A percentile compares a stretch with the other conserved stretches of the same genome.
phyloP scores from a whole-genome alignment of 2,329 filamentous ascomycete genomes.

The Trichoderma atrobrunneum region DNA sequence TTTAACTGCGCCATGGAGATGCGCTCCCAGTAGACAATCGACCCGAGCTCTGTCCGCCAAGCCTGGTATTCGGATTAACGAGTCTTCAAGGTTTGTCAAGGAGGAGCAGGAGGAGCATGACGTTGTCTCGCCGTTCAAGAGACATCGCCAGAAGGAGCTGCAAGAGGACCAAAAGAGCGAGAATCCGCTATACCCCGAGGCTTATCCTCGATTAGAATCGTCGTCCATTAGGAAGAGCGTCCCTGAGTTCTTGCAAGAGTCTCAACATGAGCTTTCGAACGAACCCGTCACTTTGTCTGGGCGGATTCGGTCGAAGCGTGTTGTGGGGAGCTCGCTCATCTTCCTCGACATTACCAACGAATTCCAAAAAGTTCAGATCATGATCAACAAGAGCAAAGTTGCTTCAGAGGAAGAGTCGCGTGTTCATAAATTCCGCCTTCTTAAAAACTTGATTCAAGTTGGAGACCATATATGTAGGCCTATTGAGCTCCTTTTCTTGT shows the following conservation, averaged over 20 bases:
- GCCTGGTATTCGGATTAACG: conserved; percentile 12
- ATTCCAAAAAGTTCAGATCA: conserved; percentile 69
- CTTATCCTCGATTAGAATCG: conserved; percentile 37
- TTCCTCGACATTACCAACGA: conserved; percentile 81
- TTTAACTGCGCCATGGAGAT: conserved; percentile 1
- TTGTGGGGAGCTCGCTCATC: conserved; percentile 71
- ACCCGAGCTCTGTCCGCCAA: conserved; percentile 26
- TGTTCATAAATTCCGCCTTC: conserved; percentile 51
- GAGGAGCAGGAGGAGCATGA: conserved; percentile 25
- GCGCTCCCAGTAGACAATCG: not conserved
- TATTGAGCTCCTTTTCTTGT: conserved; percentile 20
- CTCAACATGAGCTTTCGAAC: conserved; percentile 26
- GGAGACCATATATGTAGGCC: conserved; percentile 81
- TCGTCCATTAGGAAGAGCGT: conserved; percentile 31
- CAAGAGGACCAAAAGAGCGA: conserved; percentile 34
- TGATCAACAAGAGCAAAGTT: conserved; percentile 64
- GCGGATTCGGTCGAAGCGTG: conserved; percentile 69
- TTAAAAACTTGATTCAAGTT: conserved; percentile 65
- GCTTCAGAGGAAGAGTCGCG: conserved; percentile 35
- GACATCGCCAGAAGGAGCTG: conserved; percentile 35
- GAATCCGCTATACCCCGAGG: conserved; percentile 35
- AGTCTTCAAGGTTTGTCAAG: conserved; percentile 19
- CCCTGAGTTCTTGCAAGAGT: conserved; percentile 35
- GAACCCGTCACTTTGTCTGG: conserved; percentile 46
- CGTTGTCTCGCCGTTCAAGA: conserved; percentile 37